Percentiles rank a stretch among this genome's conserved stretches.
phyloP scores from a whole-genome alignment of 345 rosid genomes.

The Eucalyptus melliodora region DNA sequence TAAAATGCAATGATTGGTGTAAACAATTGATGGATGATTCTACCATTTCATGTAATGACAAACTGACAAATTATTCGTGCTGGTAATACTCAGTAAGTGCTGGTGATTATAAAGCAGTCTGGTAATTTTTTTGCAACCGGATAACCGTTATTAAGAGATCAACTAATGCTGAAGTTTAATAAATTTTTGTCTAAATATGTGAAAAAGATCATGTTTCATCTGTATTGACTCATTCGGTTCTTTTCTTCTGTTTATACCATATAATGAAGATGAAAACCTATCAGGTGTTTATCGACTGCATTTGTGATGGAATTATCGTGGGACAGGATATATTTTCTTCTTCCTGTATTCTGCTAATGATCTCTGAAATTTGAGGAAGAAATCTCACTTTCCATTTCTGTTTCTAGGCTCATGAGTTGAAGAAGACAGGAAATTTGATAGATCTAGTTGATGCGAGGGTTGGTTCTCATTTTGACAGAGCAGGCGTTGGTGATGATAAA shows the following conservation, averaged over 20 bases:
- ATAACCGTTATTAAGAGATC: neutral
- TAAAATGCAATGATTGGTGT: neutral
- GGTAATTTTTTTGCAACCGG: neutral
- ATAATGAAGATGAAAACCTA: neutral
- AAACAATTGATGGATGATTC: neutral
- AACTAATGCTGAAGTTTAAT: neutral
- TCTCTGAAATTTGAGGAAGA: neutral
- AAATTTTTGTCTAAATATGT: neutral
- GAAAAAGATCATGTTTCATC: neutral
- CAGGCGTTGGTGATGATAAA: neutral
- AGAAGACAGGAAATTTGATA: neutral
- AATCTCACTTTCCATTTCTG: neutral
- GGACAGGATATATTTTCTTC: neutral
- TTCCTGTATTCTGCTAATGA: neutral
- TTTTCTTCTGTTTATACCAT: neutral
- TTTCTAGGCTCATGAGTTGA: neutral
- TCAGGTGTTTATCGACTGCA: neutral
- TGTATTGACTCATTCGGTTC: neutral
- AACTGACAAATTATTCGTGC: neutral
- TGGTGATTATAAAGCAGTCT: neutral
- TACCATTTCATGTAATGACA: neutral
- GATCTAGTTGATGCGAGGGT: slow-evolving; percentile 4
- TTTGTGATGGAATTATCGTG: neutral
- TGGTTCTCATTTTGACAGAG: neutral
- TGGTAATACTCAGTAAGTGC: neutral